These are phyloP conservation scores for Pyrus betulifolia DNA, from an alignment of 306 rosid genomes.

Conservation along the genomic window DNA sequence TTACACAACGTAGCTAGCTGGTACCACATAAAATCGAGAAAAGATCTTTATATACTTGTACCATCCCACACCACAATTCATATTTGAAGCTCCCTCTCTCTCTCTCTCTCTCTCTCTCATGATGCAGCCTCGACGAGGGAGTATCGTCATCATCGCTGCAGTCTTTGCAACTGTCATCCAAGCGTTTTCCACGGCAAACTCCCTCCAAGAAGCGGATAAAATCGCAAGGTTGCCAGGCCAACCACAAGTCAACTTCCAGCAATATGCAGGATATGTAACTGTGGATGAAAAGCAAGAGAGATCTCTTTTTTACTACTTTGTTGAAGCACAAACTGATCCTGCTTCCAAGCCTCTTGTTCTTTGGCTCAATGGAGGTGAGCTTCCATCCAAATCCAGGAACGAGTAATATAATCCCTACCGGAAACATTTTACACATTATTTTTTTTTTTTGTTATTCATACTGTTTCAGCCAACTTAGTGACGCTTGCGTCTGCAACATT, in stretches of 20 bases:
- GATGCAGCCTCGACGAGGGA: conserved; percentile 19
- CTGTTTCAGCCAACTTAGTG: conserved; percentile 17
- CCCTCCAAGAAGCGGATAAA: conserved; percentile 9
- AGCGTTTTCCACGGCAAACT: neutral
- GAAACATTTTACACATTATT: no score
- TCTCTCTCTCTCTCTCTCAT: no score
- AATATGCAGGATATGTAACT: conserved; percentile 31
- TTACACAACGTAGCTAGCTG: no score
- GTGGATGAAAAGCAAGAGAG: conserved; percentile 26
- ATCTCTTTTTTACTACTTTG: conserved; percentile 42
- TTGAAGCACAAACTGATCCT: conserved; percentile 25
- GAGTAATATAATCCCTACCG: no score
- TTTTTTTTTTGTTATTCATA: neutral
- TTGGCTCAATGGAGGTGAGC: no score
- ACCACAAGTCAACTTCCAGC: conserved; percentile 35
- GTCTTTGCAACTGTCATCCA: conserved; percentile 11
- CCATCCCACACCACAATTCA: no score
- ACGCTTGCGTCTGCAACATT: no score
- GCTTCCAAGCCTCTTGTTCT: no score
- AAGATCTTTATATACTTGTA: no score
- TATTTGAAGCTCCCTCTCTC: no score
- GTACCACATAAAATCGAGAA: no score
- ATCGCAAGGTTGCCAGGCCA: conserved; percentile 2
- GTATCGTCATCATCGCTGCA: neutral
- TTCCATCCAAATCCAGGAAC: no score